These are phyloP conservation scores for Phytophthora sansomeana DNA, from an alignment of 352 stramenopile species.

Conservation along the genomic window DNA sequence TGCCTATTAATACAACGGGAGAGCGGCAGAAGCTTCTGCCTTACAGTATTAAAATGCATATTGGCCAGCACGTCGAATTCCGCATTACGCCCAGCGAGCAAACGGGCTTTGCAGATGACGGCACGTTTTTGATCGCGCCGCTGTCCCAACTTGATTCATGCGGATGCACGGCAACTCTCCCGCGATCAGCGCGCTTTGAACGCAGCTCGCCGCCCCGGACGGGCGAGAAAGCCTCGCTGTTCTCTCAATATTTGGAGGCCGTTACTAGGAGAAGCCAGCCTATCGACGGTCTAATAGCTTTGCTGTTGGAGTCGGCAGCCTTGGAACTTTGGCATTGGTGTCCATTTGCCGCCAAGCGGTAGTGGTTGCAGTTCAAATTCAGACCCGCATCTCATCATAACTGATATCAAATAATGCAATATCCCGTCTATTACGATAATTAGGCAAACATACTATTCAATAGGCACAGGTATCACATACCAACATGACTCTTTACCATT, in stretches of 20 bases:
- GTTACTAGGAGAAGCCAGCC: background rate
- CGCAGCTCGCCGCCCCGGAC: no score
- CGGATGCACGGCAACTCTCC: slow-evolving; percentile 26
- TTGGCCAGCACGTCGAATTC: background rate
- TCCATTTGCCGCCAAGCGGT: slow-evolving; percentile 7
- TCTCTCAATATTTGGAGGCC: slow-evolving; percentile 6
- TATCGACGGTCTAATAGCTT: background rate
- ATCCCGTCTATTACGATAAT: no score
- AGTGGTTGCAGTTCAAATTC: slow-evolving; percentile 20
- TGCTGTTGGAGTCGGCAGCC: background rate
- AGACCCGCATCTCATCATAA: slow-evolving; percentile 2
- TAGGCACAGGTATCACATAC: background rate
- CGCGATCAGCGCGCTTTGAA: slow-evolving; percentile 10
- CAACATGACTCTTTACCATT: background rate
- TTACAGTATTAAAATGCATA: background rate
- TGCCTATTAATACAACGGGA: no score
- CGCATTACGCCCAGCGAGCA: background rate
- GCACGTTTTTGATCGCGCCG: slow-evolving; percentile 30
- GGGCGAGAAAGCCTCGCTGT: background rate
- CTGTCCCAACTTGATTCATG: slow-evolving; percentile 38
- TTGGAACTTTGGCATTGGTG: background rate
- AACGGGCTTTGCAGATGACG: background rate
- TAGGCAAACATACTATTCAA: no score
- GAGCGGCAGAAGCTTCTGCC: no score
- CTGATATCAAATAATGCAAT: background rate